Percentiles rank a stretch among this genome's conserved stretches.
Evolutionary conservation across 1,284 basidiomycete species (phyloP).

Genomic region (Tylopilus sp.): DNA sequence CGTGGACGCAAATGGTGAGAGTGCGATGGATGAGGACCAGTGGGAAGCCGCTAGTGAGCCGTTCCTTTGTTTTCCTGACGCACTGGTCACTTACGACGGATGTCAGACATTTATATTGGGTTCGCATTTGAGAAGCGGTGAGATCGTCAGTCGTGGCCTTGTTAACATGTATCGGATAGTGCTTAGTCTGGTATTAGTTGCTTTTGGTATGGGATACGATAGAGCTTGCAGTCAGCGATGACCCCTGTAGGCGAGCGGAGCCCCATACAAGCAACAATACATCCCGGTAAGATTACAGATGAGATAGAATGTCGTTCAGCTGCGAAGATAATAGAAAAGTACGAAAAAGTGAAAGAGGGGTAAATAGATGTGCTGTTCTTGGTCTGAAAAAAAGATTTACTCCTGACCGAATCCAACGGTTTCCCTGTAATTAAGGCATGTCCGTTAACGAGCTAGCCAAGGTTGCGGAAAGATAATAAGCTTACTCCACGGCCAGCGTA

Average conservation of each 20-base stretch:
- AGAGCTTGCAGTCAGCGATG: background rate
- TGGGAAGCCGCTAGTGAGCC: slow-evolving; percentile 94
- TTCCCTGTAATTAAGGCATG: slow-evolving; percentile 45
- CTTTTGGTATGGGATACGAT: slow-evolving; percentile 4
- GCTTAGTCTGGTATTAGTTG: slow-evolving; percentile 4
- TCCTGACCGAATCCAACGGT: slow-evolving; percentile 72
- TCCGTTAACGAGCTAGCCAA: slow-evolving; percentile 11
- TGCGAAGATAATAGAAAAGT: slow-evolving; percentile 4
- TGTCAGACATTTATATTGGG: slow-evolving; percentile 75
- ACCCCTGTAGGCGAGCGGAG: background rate
- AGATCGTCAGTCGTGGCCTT: slow-evolving; percentile 10
- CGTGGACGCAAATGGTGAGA: slow-evolving; percentile 77
- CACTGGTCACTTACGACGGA: slow-evolving; percentile 5
- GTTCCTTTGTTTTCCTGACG: background rate
- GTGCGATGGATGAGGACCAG: slow-evolving; percentile 87
- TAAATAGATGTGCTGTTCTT: slow-evolving; percentile 16
- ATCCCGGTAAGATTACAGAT: slow-evolving; percentile 30
- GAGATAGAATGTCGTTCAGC: slow-evolving; percentile 23
- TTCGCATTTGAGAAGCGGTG: slow-evolving; percentile 76
- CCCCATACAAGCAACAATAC: slow-evolving; percentile 15
- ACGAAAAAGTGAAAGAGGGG: slow-evolving; percentile 3
- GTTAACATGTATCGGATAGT: slow-evolving; percentile 4
- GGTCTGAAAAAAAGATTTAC: slow-evolving; percentile 29
- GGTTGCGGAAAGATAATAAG: slow-evolving; percentile 15
- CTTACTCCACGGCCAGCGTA: slow-evolving; percentile 78